A percentile compares a stretch with the other conserved stretches of the same genome.
phyloP scores from a whole-genome alignment of 139 green algal genomes.

The Tetradesmus obliquus region DNA sequence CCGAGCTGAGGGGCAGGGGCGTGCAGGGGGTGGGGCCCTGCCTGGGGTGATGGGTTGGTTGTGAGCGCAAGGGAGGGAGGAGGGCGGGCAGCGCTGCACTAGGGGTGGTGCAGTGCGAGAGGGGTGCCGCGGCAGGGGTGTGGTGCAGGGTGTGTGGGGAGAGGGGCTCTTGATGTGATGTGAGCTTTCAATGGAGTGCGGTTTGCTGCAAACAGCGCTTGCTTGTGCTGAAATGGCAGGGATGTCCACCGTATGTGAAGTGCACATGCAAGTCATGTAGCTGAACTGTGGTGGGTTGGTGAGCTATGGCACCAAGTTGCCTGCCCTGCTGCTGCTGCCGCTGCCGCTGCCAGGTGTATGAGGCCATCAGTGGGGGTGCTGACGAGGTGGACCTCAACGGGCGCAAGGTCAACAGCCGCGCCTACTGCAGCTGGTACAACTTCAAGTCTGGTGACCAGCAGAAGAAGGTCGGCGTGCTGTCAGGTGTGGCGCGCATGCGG shows the following conservation, averaged over 20 bases:
- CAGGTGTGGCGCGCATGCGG: constrained; percentile 34
- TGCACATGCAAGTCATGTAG: not conserved
- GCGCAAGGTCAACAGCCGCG: constrained; percentile 68
- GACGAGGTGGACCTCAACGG: constrained; percentile 73
- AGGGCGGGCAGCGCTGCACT: not conserved
- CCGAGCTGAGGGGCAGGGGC: not conserved
- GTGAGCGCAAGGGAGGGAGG: not conserved
- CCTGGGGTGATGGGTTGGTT: not conserved
- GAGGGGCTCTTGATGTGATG: too few species aligned
- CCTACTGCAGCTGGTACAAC: constrained; percentile 86
- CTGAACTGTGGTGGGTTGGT: too few species aligned
- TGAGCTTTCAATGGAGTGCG: too few species aligned
- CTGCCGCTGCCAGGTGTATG: constrained; percentile 63
- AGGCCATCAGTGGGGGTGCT: constrained; percentile 60
- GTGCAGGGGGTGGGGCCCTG: too few species aligned
- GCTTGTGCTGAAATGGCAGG: too few species aligned
- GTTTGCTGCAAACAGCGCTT: too few species aligned
- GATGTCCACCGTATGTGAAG: not conserved
- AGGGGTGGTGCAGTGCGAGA: too few species aligned
- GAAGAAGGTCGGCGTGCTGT: constrained; percentile 72
- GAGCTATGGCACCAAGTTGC: not conserved
- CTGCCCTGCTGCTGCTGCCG: not conserved
- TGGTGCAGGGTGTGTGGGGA: too few species aligned
- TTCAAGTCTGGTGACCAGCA: constrained; percentile 88
- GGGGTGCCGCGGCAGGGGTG: too few species aligned